These are phyloP conservation scores for Kluyveromyces sp. DNA, from an alignment of 1,139 yeast genomes.

Conservation along the genomic window DNA sequence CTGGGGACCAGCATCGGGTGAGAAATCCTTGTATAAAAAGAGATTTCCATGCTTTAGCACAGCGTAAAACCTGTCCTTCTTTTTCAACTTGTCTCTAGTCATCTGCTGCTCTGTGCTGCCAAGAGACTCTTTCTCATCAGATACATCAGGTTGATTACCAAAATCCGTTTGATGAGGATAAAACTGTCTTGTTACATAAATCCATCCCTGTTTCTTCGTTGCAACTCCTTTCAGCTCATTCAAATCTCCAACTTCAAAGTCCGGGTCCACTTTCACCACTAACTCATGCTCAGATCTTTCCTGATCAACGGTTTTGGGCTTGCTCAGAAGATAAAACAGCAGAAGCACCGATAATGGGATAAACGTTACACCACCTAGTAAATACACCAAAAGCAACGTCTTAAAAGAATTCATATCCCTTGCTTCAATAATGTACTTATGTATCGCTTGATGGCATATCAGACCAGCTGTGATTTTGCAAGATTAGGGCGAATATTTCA, in stretches of 20 bases:
- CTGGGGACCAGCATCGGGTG: constrained; percentile 44
- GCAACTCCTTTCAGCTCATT: constrained; percentile 62
- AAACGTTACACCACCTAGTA: constrained; percentile 76
- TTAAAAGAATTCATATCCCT: constrained; percentile 15
- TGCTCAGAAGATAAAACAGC: constrained; percentile 18
- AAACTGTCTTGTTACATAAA: constrained; percentile 74
- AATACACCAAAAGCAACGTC: constrained; percentile 33
- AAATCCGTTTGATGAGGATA: constrained; percentile 46
- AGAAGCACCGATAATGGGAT: constrained; percentile 47
- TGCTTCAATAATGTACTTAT: background rate
- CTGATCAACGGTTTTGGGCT: constrained; percentile 17
- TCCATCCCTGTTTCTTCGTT: constrained; percentile 69
- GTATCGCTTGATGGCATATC: background rate
- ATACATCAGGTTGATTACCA: constrained; percentile 41
- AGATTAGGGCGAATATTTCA: background rate
- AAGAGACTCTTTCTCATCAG: constrained; percentile 13
- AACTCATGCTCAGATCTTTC: constrained; percentile 18
- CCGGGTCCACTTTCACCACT: constrained; percentile 31
- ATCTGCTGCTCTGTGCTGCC: constrained; percentile 14
- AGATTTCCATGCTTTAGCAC: constrained; percentile 78
- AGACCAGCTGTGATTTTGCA: no score
- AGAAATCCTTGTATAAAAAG: constrained; percentile 66
- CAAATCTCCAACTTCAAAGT: constrained; percentile 52
- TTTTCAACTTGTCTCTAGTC: constrained; percentile 28
- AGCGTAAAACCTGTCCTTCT: constrained; percentile 58